Percentiles rank a stretch among this genome's conserved stretches.
Evolutionary conservation across 2,329 filamentous ascomycete species (phyloP).

Genomic region (Colletotrichum costaricense): DNA sequence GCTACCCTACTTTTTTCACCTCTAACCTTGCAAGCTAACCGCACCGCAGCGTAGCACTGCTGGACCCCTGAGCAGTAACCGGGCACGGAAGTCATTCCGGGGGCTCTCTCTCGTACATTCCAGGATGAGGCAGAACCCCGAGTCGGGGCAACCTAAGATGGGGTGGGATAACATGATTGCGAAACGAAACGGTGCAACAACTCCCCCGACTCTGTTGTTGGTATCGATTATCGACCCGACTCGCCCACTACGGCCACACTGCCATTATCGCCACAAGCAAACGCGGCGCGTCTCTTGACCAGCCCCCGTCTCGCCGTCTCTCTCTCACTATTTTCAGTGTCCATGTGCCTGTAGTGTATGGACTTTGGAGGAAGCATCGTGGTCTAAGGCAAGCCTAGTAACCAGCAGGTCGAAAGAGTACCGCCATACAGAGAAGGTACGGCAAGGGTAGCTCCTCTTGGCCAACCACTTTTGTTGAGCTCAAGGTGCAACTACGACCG

Average conservation of each 20-base stretch:
- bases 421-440: no score
- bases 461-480: constrained; percentile 21
- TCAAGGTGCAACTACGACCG: neutral
- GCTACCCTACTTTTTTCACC: neutral
- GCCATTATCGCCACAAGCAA: constrained; percentile 20
- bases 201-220: constrained; percentile 9
- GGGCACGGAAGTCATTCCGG: neutral
- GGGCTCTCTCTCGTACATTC: constrained; percentile 2
- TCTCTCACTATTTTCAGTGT: no score
- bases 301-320: no score
- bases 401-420: no score
- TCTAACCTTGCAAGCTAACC: neutral
- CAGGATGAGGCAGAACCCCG: constrained; percentile 20
- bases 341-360: no score
- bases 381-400: no score
- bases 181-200: constrained; percentile 30
- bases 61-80: no score
- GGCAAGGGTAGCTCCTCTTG: neutral
- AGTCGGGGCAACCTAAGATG: neutral
- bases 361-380: no score
- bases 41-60: no score
- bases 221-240: neutral
- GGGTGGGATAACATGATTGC: constrained; percentile 5
- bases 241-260: neutral
- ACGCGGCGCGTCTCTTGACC: neutral